Evolutionary conservation across 345 rosid species (phyloP), one percentile per base, ranked within the genome.

Genomic region (Acer yangbiense): DNA sequence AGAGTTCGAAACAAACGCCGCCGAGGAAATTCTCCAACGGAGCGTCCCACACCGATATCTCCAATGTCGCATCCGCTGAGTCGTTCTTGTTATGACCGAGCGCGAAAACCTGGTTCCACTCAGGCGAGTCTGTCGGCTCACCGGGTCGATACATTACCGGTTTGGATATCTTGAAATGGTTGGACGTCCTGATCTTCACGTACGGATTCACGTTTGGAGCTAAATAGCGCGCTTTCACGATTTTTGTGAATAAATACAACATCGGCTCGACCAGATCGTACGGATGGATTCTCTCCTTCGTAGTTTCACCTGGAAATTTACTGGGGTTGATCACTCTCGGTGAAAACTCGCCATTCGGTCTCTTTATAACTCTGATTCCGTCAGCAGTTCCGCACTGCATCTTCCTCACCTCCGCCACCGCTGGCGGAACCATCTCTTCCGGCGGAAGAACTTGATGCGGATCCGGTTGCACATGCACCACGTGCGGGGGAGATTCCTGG

Each of bases 31-130:
- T 82, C 82, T 96, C 95, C 27, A 91, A 78, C 25, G 85, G 88
- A 39, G 85, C 79, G 79, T 96, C 97, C 98, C 99, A 96, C 16
- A 91, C 87, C 0, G 98, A 86, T 81, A 96, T 90, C 85, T 96
- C 99, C 9, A 96, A 82, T 4, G 92, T 89, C 39, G 90, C 83
- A 39, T 79, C 83, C 14, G 89, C 79, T 0, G 90, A 81, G 65
- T 90, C 93, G 0, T 86, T 83, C 65, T 78, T 81, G 83, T 85
- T 91, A 75, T 90, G 83, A 58, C 80, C 83, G 11, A 92, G 86
- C 0, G 97, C 95, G 58, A 93, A 96, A n/a, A 90, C 92, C 86
- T 92, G 92, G 72, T 89, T 78, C 98, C 98, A 96, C 74, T 94
- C 98, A 3, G 89, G 94, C 48, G 95, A 88, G 68, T 92, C 89